Percentiles rank a stretch among this genome's conserved stretches.
Conservation (phyloP, 176 grass and related monocot genomes). For the Rhynchospora pubera region DNA sequence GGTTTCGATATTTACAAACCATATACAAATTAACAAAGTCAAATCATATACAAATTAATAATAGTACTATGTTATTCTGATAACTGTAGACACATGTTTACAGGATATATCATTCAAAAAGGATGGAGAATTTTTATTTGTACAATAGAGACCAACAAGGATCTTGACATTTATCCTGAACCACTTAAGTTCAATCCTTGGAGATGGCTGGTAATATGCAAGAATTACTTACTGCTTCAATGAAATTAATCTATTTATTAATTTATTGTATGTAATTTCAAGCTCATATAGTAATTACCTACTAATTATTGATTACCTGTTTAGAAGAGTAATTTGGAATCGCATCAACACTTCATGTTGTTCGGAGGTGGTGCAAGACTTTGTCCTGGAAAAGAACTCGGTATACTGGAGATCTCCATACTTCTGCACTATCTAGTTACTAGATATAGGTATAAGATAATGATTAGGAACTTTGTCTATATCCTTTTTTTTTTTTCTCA, state of each 20-base stretch:
- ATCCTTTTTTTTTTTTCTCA: not conserved
- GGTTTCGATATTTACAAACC: too few relatives aligned
- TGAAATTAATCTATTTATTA: not conserved
- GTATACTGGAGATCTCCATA: not conserved
- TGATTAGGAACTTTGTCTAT: not conserved
- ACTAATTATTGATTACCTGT: too few relatives aligned
- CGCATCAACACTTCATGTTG: conserved; percentile 13
- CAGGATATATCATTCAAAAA: conserved; percentile 17
- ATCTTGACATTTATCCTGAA: conserved; percentile 12
- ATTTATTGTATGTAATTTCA: not conserved
- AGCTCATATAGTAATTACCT: not conserved
- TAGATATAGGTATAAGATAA: conserved; percentile 8
- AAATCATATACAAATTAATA: not conserved
- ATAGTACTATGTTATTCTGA: not conserved
- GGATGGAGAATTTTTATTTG: conserved; percentile 19
- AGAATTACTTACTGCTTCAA: not conserved
- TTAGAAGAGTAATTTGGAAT: not conserved
- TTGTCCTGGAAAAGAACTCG: conserved; percentile 16
- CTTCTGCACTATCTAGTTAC: conserved; percentile 18
- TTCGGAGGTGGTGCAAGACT: conserved; percentile 23
- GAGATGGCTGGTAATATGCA: conserved; percentile 22
- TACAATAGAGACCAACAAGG: conserved; percentile 7
- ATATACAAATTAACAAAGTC: not conserved
- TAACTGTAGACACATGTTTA: not conserved
- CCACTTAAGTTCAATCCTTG: conserved; percentile 20